A percentile compares a stretch with the other conserved stretches of the same genome.
Conservation (phyloP, 345 rosid genomes). For the Luvunga scandens region DNA sequence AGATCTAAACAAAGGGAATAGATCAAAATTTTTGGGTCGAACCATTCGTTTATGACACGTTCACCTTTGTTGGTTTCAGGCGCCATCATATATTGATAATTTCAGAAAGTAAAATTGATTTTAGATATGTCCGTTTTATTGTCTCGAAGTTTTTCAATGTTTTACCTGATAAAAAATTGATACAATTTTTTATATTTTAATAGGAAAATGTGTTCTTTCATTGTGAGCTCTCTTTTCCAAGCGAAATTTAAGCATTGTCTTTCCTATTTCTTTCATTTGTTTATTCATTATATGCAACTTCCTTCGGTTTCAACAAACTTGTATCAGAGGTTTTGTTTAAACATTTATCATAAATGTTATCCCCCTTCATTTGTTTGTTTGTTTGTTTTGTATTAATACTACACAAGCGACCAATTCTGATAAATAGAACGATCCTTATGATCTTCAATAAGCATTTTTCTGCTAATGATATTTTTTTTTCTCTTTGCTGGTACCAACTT, state of each 20-base stretch:
- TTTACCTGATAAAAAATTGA: conserved; percentile 2
- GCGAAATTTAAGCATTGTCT: not conserved
- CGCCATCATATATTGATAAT: conserved; percentile 11
- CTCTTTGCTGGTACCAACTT: too few relatives aligned
- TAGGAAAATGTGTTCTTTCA: conserved; percentile 13
- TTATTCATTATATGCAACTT: not conserved
- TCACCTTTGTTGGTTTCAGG: conserved; percentile 19
- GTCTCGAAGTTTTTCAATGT: conserved; percentile 4
- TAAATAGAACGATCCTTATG: not conserved
- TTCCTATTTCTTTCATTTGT: not conserved
- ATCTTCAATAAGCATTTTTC: not conserved
- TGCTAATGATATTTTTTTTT: not conserved
- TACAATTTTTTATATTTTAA: not conserved
- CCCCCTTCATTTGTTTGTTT: not conserved
- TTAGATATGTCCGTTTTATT: conserved; percentile 6
- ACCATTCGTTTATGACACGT: not conserved
- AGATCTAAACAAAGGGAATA: conserved; percentile 2
- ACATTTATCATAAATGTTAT: too few relatives aligned
- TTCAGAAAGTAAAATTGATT: conserved; percentile 12
- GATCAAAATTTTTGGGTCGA: conserved; percentile 29
- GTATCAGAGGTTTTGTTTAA: too few relatives aligned
- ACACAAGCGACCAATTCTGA: not conserved
- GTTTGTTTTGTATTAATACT: not conserved
- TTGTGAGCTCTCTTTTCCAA: conserved; percentile 14
- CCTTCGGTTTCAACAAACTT: not conserved